Evolutionary conservation across 441 rosid species (phyloP).

Genomic region (Syzygium syzygioides): DNA sequence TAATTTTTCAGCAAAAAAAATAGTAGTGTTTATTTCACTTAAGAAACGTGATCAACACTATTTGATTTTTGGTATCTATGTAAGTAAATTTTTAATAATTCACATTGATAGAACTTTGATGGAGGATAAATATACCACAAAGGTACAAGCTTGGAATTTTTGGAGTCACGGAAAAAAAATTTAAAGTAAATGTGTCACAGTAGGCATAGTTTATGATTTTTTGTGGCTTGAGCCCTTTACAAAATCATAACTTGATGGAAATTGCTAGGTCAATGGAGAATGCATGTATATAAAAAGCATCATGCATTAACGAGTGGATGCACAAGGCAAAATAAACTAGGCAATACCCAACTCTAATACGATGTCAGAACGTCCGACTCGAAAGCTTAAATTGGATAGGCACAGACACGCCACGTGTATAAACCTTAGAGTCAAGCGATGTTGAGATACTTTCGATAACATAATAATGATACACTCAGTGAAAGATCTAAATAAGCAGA

Average conservation of each 20-base stretch:
- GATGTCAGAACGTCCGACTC: accelerated
- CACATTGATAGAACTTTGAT: no score
- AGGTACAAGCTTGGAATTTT: no score
- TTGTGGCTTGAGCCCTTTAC: not conserved
- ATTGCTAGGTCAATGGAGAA: not conserved
- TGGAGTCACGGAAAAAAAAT: no score
- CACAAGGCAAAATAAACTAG: accelerated
- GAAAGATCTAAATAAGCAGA: not conserved
- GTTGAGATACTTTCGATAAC: not conserved
- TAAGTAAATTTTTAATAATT: no score
- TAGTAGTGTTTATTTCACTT: no score
- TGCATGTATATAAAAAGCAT: not conserved
- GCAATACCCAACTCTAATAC: accelerated
- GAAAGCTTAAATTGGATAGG: not conserved
- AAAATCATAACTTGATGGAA: not conserved
- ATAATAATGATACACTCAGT: not conserved
- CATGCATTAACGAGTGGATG: accelerated
- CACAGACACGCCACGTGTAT: accelerated
- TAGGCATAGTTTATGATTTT: no score
- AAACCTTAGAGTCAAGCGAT: not conserved
- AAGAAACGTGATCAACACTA: no score
- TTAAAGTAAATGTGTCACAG: no score
- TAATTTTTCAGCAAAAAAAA: no score
- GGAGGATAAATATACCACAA: no score
- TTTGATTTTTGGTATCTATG: no score